A percentile compares a stretch with the other conserved stretches of the same genome.
Evolutionary conservation across 106 monocot genomes (phyloP).

Genomic region (Dendrobium catenatum): DNA sequence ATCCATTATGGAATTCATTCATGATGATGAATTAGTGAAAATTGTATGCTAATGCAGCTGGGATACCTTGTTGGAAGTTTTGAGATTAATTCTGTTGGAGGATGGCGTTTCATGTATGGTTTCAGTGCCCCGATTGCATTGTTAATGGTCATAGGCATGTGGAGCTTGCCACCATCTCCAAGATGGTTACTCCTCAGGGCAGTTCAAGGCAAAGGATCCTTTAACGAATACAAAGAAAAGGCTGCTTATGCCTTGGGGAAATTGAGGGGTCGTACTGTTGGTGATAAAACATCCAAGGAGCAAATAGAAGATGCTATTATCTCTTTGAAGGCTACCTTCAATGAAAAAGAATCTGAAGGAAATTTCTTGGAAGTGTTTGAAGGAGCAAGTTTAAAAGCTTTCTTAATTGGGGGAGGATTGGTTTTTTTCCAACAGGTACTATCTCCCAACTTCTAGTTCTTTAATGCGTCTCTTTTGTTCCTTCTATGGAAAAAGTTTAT

Average conservation of each 20-base stretch:
- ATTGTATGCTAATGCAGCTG: slow-evolving; percentile 39
- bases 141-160: slow-evolving; percentile 76
- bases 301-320: slow-evolving; percentile 77
- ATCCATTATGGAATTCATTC: slow-evolving; percentile 1
- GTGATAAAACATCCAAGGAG: slow-evolving; percentile 48
- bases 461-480: neutral
- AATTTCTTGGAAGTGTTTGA: slow-evolving; percentile 75
- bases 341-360: slow-evolving; percentile 52
- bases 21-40: slow-evolving; percentile 4
- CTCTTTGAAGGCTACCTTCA: slow-evolving; percentile 58
- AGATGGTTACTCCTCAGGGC: slow-evolving; percentile 90
- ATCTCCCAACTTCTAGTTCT: neutral
- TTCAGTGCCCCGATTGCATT: slow-evolving; percentile 75
- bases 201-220: slow-evolving; percentile 68
- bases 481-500: neutral
- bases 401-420: slow-evolving; percentile 87
- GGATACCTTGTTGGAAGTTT: slow-evolving; percentile 89
- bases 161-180: slow-evolving; percentile 80
- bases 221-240: slow-evolving; percentile 52
- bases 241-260: slow-evolving; percentile 48
- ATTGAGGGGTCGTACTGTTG: slow-evolving; percentile 49
- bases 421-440: slow-evolving; percentile 97
- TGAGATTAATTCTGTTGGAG: slow-evolving; percentile 79
- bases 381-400: slow-evolving; percentile 95
- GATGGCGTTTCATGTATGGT: slow-evolving; percentile 97